Evolutionary conservation across 129 eudicot genomes (phyloP), one percentile per base, ranked within the genome.

Genomic region (Flaveria sonorensis): DNA sequence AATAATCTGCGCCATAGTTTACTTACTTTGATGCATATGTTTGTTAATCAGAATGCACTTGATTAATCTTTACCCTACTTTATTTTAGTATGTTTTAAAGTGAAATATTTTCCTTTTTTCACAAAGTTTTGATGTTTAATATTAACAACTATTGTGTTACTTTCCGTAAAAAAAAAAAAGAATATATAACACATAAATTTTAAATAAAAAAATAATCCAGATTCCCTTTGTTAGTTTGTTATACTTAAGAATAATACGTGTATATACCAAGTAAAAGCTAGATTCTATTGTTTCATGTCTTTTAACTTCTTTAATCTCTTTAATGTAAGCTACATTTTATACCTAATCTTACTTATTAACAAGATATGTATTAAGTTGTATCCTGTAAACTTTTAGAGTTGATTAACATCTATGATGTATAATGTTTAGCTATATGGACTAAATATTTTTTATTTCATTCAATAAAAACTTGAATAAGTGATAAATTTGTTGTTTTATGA

Each of bases 21-120:
- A 32, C 62, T 80, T 80, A 80, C 84, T 80, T 80, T 66, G 79
- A 80, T 80, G 84, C 71, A 80, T 67, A 66, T 80, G 84, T 74
- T 73, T 73, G 75, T 74, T 67, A 80, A 80, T 80, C 84, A 67
- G 84, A 80, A 80, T 80, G 80, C 79, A 73, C 75, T 80, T 74
- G 75, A 80, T 80, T 73, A 73, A 80, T 66, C 71, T 80, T 80
- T 80, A 73, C 71, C 75, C 69, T 52, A 42, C 59, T 72, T 71
- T 63, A 63, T 63, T 63, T 30, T 63, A 36, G n/a, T 19, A 59
- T 52, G 48, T 53, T 50, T 80, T 73, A 66, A 73, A 80, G 79
- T 74, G 70, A 73, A 67, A 66, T 63, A 28, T 63, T 55, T 77
- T 66, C 30, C 60, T 73, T 43, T 63, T 10, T 36, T 32, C 69